Evolutionary conservation across 495 filamentous ascomycete genomes (phyloP).

Genomic region (Penicillium canescens): DNA sequence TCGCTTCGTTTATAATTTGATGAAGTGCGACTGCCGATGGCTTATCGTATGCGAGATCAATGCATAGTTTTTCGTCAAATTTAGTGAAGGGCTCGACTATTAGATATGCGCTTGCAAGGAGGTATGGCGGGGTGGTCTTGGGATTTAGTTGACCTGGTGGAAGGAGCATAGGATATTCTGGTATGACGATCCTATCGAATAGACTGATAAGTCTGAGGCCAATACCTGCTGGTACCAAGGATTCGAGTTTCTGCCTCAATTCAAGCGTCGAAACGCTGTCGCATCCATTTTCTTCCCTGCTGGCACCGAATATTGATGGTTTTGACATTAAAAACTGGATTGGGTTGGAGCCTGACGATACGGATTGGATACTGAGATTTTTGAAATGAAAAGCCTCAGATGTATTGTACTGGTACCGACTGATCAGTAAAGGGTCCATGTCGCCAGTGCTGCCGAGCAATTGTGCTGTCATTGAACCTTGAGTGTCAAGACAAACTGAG

Average conservation of each 20-base stretch:
- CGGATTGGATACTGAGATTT: constrained; percentile 2
- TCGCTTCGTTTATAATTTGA: constrained; percentile 3
- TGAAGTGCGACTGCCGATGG: not conserved
- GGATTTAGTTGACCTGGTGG: not conserved
- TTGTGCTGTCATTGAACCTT: not conserved
- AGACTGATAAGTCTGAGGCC: not conserved
- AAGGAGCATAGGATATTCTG: not conserved
- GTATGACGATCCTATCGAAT: not conserved
- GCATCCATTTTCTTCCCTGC: constrained; percentile 3
- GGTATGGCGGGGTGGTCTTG: not conserved
- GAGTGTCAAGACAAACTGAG: not conserved
- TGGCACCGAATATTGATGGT: not conserved
- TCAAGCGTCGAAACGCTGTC: not conserved
- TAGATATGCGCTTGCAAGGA: constrained; percentile 3
- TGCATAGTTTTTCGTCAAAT: constrained; percentile 4
- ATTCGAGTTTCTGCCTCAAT: not conserved
- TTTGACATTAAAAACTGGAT: constrained; percentile 3
- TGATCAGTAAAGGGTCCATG: not conserved
- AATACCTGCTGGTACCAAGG: not conserved
- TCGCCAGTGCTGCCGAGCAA: constrained; percentile 3
- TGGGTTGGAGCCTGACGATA: not conserved
- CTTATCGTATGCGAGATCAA: constrained; percentile 5
- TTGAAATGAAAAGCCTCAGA: constrained; percentile 2
- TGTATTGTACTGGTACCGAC: not conserved
- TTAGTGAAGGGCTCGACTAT: constrained; percentile 5